Conservation (phyloP, 495 filamentous ascomycete genomes). For the Penicillium bialowiezense region DNA sequence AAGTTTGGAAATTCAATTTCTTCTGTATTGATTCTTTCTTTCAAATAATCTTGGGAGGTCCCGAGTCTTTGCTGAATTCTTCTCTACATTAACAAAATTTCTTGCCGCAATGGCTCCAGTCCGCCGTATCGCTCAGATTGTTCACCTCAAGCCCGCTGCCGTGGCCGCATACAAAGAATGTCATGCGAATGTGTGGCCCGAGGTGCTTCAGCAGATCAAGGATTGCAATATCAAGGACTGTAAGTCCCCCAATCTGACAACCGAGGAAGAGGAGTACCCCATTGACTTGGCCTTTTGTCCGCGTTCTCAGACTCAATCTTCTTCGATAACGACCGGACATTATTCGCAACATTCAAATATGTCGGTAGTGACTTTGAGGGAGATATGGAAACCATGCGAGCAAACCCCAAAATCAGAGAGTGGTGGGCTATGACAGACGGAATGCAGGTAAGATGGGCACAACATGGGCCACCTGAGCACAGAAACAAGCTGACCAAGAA, state of each 20-base stretch:
- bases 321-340: slow-evolving; percentile 58
- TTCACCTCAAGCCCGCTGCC: slow-evolving; percentile 65
- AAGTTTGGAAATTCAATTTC: not conserved
- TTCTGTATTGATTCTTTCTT: too few species aligned
- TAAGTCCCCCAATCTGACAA: slow-evolving; percentile 19
- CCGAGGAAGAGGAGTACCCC: not conserved
- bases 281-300: not conserved
- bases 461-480: too few species aligned
- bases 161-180: slow-evolving; percentile 66
- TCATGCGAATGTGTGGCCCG: slow-evolving; percentile 71
- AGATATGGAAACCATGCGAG: slow-evolving; percentile 70
- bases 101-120: slow-evolving; percentile 26
- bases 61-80: too few species aligned
- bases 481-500: not conserved
- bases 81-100: not conserved
- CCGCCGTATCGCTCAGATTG: slow-evolving; percentile 62
- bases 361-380: slow-evolving; percentile 63
- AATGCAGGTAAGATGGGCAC: slow-evolving; percentile 53
- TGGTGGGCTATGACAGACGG: slow-evolving; percentile 79
- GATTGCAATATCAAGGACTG: slow-evolving; percentile 72
- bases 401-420: slow-evolving; percentile 66
- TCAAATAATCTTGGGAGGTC: too few species aligned
- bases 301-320: slow-evolving; percentile 62
- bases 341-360: slow-evolving; percentile 76
- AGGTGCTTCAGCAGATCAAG: slow-evolving; percentile 68